Percentiles rank a stretch among this genome's conserved stretches.
These are phyloP conservation scores for Xanthoceras sorbifolium DNA, from an alignment of 345 rosid genomes.

Conservation along the genomic window DNA sequence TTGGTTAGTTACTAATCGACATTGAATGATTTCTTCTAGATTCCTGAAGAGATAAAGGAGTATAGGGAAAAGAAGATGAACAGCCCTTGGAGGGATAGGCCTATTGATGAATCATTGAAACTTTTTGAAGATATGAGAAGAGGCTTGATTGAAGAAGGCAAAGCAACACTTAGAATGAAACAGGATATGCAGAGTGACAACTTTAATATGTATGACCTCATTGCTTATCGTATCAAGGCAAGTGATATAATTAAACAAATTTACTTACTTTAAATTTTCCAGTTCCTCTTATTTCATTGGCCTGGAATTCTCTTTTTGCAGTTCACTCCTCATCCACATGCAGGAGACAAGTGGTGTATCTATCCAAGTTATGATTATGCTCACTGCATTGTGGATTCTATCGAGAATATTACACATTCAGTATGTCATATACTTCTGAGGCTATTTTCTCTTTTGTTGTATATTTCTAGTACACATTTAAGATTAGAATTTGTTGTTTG, in stretches of 20 bases:
- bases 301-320: conserved; percentile 28
- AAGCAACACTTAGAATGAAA: conserved; percentile 96
- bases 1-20: conserved; percentile 12
- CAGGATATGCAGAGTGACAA: conserved; percentile 99
- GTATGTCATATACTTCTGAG: conserved; percentile 38
- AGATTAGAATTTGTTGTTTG: too few species aligned
- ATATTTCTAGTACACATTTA: not conserved
- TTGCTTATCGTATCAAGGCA: conserved; percentile 98
- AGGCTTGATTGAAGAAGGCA: conserved; percentile 87
- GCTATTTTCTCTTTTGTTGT: not conserved
- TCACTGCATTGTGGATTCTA: conserved; percentile 96
- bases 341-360: conserved; percentile 98
- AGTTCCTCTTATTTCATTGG: conserved; percentile 13
- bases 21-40: conserved; percentile 41
- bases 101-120: conserved; percentile 77
- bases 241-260: conserved; percentile 29
- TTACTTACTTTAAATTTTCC: not conserved
- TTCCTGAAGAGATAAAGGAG: conserved; percentile 79
- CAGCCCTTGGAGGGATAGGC: conserved; percentile 98
- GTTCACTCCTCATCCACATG: conserved; percentile 95
- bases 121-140: conserved; percentile 89
- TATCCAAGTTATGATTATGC: conserved; percentile 90
- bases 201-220: conserved; percentile 90
- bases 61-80: conserved; percentile 89
- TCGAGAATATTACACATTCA: conserved; percentile 95